Conservation (phyloP, 768 basidiomycete species). For the Psilocybe tampanensis region DNA sequence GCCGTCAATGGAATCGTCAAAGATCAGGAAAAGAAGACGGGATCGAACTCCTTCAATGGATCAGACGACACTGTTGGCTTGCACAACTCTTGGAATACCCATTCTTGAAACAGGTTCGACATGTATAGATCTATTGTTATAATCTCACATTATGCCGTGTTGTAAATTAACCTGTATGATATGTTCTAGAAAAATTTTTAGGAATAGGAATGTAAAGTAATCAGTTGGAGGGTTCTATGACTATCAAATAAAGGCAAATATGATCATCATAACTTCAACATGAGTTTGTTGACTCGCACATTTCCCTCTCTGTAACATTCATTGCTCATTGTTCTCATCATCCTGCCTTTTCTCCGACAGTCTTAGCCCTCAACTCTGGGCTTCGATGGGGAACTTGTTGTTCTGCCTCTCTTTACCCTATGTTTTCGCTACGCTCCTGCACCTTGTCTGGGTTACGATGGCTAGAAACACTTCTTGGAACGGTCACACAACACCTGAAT, state of each 20-base stretch:
- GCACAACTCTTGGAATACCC: constrained; percentile 67
- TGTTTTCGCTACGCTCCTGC: not conserved
- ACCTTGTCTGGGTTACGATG: not conserved
- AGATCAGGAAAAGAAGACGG: constrained; percentile 20
- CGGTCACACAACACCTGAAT: constrained; percentile 55
- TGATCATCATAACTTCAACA: too few relatives aligned
- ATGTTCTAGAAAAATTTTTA: not conserved
- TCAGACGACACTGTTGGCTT: constrained; percentile 79
- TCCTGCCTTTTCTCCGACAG: too few relatives aligned
- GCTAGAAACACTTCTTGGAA: constrained; percentile 65
- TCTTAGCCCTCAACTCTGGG: too few relatives aligned
- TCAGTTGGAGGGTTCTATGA: not conserved
- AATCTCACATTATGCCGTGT: constrained; percentile 8
- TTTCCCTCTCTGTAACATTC: too few relatives aligned
- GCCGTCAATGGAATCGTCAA: constrained; percentile 12
- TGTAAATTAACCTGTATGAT: constrained; percentile 12
- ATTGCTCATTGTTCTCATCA: too few relatives aligned
- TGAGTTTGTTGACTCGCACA: too few relatives aligned
- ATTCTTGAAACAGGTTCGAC: constrained; percentile 8
- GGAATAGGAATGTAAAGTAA: not conserved
- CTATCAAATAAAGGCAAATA: not conserved
- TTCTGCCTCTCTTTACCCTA: not conserved
- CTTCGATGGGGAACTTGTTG: too few relatives aligned
- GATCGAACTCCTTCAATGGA: constrained; percentile 54
- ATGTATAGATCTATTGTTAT: constrained; percentile 10